Percentiles rank a stretch among this genome's conserved stretches.
phyloP scores from a whole-genome alignment of 1,284 basidiomycete species.

The Earliella scabrosa region DNA sequence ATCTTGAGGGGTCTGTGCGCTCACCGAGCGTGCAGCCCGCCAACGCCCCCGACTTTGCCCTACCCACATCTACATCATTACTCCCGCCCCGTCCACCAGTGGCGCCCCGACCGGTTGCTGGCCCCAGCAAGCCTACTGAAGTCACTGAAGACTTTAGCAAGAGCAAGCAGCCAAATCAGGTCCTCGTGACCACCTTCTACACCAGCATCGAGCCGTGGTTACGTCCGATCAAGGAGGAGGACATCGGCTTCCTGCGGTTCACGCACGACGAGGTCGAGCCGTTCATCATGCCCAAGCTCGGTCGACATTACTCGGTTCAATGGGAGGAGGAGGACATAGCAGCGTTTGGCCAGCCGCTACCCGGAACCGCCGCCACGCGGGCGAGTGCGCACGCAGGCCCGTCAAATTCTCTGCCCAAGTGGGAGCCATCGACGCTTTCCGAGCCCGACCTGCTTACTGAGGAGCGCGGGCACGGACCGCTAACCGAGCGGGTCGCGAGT shows the following conservation, averaged over 20 bases:
- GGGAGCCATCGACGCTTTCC: conserved; percentile 73
- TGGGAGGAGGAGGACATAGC: conserved; percentile 92
- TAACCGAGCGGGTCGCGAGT: conserved; percentile 82
- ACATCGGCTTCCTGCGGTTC: conserved; percentile 87
- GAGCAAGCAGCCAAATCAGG: conserved; percentile 73
- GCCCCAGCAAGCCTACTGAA: conserved; percentile 80
- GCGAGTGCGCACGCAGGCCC: conserved; percentile 35
- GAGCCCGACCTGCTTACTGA: conserved; percentile 70
- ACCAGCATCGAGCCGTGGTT: conserved; percentile 86
- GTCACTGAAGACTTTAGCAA: conserved; percentile 89
- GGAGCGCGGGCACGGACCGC: conserved; percentile 75
- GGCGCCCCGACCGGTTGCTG: conserved; percentile 70
- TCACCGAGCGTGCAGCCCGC: conserved; percentile 37
- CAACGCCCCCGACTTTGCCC: conserved; percentile 58
- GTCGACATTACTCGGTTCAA: conserved; percentile 85
- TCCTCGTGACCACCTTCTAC: conserved; percentile 77
- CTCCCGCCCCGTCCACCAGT: conserved; percentile 70
- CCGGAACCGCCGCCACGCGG: conserved; percentile 41
- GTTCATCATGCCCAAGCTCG: conserved; percentile 85
- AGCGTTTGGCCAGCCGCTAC: conserved; percentile 47
- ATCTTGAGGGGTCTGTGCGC: no score
- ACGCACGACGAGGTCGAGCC: conserved; percentile 88
- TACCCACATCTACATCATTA: conserved; percentile 54
- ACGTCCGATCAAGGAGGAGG: conserved; percentile 86
- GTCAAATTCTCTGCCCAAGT: conserved; percentile 56